phyloP scores from a whole-genome alignment of 2,329 filamentous ascomycete species.

The Leptographium lundbergii region DNA sequence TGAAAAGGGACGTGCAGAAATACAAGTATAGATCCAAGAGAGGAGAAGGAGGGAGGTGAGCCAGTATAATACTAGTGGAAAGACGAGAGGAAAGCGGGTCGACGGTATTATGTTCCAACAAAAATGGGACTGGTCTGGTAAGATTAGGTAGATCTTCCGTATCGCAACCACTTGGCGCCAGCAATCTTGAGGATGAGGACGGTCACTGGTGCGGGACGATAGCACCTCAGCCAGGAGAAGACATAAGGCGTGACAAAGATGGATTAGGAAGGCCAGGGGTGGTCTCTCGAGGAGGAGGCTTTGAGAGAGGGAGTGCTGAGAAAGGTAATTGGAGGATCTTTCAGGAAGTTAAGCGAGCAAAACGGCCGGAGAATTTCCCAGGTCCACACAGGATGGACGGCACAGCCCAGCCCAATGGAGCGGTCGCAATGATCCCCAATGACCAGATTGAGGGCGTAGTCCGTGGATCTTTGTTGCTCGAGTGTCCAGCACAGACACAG shows the following conservation, averaged over 20 bases:
- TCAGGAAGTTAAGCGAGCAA: background rate
- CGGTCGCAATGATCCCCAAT: no score
- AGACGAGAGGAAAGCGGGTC: background rate
- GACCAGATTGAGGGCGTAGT: no score
- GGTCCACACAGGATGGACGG: background rate
- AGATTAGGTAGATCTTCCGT: background rate
- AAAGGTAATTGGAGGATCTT: background rate
- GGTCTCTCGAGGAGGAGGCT: background rate
- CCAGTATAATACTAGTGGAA: background rate
- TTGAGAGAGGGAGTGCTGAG: background rate
- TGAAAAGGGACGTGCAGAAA: background rate
- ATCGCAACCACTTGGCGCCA: background rate
- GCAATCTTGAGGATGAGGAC: background rate
- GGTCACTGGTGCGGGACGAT: background rate
- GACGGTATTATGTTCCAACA: background rate
- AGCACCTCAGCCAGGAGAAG: no score
- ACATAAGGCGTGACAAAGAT: background rate
- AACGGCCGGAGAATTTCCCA: background rate
- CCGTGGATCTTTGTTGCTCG: no score
- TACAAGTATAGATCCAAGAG: background rate
- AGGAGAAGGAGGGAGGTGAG: background rate
- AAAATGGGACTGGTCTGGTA: background rate
- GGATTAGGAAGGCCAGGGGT: background rate
- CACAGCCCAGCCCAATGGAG: no score
- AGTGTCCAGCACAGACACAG: no score